These are phyloP conservation scores for Candida lessepsii DNA, from an alignment of 805 yeast genomes.

Conservation along the genomic window DNA sequence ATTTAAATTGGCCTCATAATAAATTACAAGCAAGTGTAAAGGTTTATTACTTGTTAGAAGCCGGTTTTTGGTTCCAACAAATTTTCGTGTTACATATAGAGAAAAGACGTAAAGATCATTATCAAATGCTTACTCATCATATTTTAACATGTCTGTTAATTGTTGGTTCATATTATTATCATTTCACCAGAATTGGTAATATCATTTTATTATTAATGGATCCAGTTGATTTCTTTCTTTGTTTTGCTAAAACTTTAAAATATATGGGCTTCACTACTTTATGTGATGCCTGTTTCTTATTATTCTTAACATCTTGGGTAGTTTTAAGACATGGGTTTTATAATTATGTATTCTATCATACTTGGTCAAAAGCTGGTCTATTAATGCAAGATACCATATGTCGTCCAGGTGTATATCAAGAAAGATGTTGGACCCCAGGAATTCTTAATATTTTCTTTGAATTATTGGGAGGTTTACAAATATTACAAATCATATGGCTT, in stretches of 20 bases:
- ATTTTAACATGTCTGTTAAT: constrained; percentile 71
- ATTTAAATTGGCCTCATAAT: constrained; percentile 73
- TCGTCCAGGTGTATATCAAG: constrained; percentile 26
- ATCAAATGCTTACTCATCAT: constrained; percentile 87
- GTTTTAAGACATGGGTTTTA: constrained; percentile 70
- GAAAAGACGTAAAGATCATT: constrained; percentile 74
- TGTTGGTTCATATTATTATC: constrained; percentile 68
- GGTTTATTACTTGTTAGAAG: constrained; percentile 65
- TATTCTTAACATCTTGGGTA: constrained; percentile 71
- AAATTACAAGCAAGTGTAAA: constrained; percentile 54
- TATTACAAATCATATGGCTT: constrained; percentile 71
- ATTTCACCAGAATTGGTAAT: constrained; percentile 77
- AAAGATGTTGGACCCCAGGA: constrained; percentile 51
- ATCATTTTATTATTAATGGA: constrained; percentile 80
- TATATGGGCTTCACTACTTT: constrained; percentile 59
- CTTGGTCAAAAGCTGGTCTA: constrained; percentile 40
- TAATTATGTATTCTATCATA: constrained; percentile 63
- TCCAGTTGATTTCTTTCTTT: constrained; percentile 68
- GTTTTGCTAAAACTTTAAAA: constrained; percentile 73
- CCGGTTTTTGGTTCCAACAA: constrained; percentile 82
- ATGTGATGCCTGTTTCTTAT: constrained; percentile 69
- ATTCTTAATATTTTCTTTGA: constrained; percentile 49
- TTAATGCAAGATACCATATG: constrained; percentile 48
- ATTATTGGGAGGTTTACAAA: constrained; percentile 65
- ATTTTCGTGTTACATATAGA: constrained; percentile 75